A percentile compares a stretch with the other conserved stretches of the same genome.
phyloP scores from a whole-genome alignment of 2,329 filamentous ascomycete species.

The Verticillium klebahnii region DNA sequence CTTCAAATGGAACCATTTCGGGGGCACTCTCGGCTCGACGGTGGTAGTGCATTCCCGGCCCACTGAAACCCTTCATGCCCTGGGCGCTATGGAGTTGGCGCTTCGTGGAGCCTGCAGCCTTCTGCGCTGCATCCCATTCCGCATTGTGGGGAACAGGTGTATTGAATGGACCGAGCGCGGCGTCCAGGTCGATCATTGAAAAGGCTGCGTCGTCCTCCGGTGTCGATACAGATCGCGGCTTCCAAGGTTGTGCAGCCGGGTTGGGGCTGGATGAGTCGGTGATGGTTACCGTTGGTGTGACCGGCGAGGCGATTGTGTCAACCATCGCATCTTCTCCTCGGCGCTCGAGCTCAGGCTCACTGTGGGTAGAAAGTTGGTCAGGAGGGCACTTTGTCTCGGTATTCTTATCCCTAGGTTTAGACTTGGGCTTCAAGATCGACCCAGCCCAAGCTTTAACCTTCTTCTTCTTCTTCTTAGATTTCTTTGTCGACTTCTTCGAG shows the following conservation, averaged over 20 bases:
- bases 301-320: constrained; percentile 20
- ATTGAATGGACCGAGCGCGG: constrained; percentile 87
- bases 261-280: constrained; percentile 32
- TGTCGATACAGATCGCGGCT: constrained; percentile 28
- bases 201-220: constrained; percentile 62
- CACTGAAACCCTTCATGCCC: constrained; percentile 62
- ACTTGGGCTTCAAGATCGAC: constrained; percentile 60
- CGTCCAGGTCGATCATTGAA: constrained; percentile 89
- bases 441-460: constrained; percentile 73
- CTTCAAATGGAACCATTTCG: constrained; percentile 71
- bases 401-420: constrained; percentile 42
- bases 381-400: neutral
- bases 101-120: constrained; percentile 50
- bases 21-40: constrained; percentile 76
- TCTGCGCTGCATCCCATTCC: constrained; percentile 64
- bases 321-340: constrained; percentile 17
- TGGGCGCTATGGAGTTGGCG: constrained; percentile 74
- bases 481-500: constrained; percentile 25
- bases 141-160: constrained; percentile 63
- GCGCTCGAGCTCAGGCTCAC: constrained; percentile 16
- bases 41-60: constrained; percentile 71
- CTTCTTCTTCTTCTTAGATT: constrained; percentile 55
- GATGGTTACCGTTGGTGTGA: constrained; percentile 34
- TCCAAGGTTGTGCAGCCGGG: constrained; percentile 22
- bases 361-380: neutral